Evolutionary conservation across 1,139 yeast genomes (phyloP).

Genomic region (Yamadazyma blattariae): DNA sequence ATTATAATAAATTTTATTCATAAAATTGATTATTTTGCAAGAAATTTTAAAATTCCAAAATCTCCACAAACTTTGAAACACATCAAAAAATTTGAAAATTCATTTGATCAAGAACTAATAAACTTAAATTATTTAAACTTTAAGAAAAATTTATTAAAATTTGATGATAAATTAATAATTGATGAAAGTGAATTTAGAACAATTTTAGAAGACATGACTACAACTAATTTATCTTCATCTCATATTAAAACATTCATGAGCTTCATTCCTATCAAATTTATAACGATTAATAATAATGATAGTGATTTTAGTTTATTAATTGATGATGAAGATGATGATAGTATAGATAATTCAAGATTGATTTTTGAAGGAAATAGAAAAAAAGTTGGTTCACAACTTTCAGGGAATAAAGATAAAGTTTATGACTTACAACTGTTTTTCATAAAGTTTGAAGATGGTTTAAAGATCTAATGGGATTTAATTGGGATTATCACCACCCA

Average conservation of each 20-base stretch:
- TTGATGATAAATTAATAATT: constrained; percentile 13
- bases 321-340: constrained; percentile 15
- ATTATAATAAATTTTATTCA: constrained; percentile 13
- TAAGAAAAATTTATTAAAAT: constrained; percentile 10
- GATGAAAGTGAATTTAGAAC: constrained; percentile 13
- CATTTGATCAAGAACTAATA: background rate
- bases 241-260: constrained; percentile 14
- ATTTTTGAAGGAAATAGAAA: constrained; percentile 25
- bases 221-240: constrained; percentile 8
- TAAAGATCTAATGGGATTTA: constrained; percentile 4
- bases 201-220: constrained; percentile 12
- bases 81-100: constrained; percentile 5
- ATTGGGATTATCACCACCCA: no score
- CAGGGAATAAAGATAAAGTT: constrained; percentile 22
- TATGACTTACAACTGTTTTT: constrained; percentile 27
- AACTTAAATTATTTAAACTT: constrained; percentile 7
- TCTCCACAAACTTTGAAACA: constrained; percentile 10
- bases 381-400: constrained; percentile 20
- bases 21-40: constrained; percentile 15
- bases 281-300: constrained; percentile 13
- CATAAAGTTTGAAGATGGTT: constrained; percentile 22
- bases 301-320: constrained; percentile 15
- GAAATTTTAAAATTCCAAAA: constrained; percentile 10
- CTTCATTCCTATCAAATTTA: constrained; percentile 14
- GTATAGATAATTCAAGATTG: constrained; percentile 19